Base-by-base conservation (phyloP, 1,284 basidiomycete genomes). In the Fomitopsis betulina region DNA sequence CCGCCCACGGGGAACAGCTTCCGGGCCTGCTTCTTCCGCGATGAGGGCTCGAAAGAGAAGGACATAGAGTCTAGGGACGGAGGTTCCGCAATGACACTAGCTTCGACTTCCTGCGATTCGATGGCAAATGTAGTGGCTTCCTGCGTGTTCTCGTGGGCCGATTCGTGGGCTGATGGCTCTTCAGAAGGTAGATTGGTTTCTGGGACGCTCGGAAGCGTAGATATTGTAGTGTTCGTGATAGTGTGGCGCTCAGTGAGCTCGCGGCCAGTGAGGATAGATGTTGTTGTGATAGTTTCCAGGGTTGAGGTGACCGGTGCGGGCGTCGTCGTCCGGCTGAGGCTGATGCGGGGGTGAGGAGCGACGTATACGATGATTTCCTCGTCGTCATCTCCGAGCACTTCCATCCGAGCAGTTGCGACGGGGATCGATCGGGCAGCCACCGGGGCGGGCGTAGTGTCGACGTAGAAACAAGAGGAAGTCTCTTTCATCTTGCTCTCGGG, bases 341-440 rank as follows among this genome's bases (percentile, higher is more conserved):
- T 61, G 8, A 59, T 59, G 6, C 74, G 70, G 30, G 75, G 76
- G 56, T 76, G 67, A 9, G 76, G 75, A 10, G 76, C 76, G 42
- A 70, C 73, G 57, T 76, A 78, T 13, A 77, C 75, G 47, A 78
- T 75, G 15, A 75, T 60, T 39, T 76, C 76, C 23, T 77, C 75
- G 32, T 70, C 72, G 30, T 70, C 72, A n/a, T 72, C 63, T 13
- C 69, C 70, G 0, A 72, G 59, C 0, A 59, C 60, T 1, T 63
- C 62, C 2, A 62, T 35, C 15, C 45, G 56, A 21, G 65, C 60
- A 4, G 59, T 27, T 17, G 66, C 63, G 4, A 23, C 33, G 23
- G 37, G 15, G 32, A 40, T 2, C 19, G 38, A 10, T 5, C 50
- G 17, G 19, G 53, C 32, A 2, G 37, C 13, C 8, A 66, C 32